Evolutionary conservation across 805 yeast species (phyloP).

Genomic region (Nakazawaea ishiwadae): DNA sequence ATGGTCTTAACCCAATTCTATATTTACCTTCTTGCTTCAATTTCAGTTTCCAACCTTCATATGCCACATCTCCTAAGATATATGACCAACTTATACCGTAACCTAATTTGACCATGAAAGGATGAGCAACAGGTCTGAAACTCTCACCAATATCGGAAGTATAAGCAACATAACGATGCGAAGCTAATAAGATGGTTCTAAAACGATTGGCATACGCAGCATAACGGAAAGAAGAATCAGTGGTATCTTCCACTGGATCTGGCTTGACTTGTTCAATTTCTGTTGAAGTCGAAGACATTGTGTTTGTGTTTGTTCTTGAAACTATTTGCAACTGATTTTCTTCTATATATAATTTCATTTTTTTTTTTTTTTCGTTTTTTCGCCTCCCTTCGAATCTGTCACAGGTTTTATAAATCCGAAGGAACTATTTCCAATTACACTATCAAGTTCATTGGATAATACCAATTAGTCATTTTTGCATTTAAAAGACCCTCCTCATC

Average conservation of each 20-base stretch:
- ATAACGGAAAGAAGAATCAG: slow-evolving; percentile 56
- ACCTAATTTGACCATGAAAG: slow-evolving; percentile 55
- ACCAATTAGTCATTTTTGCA: no score
- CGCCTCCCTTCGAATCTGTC: no score
- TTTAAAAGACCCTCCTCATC: no score
- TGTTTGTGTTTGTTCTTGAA: neutral
- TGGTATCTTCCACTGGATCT: slow-evolving; percentile 28
- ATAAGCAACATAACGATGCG: slow-evolving; percentile 81
- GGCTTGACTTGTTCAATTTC: slow-evolving; percentile 3
- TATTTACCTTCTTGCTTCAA: slow-evolving; percentile 63
- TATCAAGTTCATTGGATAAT: no score
- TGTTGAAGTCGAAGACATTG: neutral
- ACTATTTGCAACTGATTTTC: neutral
- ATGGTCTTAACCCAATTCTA: slow-evolving; percentile 58
- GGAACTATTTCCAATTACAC: no score
- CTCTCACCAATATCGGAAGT: slow-evolving; percentile 86
- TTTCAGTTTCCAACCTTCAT: slow-evolving; percentile 68
- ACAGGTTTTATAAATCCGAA: no score
- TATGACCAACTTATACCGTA: slow-evolving; percentile 77
- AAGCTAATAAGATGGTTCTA: slow-evolving; percentile 64
- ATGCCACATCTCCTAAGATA: slow-evolving; percentile 69
- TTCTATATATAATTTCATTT: neutral
- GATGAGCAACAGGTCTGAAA: slow-evolving; percentile 77
- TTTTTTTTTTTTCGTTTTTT: no score
- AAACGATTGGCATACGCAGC: slow-evolving; percentile 79